phyloP scores from a whole-genome alignment of 106 monocot species.

The Allium sativum region DNA sequence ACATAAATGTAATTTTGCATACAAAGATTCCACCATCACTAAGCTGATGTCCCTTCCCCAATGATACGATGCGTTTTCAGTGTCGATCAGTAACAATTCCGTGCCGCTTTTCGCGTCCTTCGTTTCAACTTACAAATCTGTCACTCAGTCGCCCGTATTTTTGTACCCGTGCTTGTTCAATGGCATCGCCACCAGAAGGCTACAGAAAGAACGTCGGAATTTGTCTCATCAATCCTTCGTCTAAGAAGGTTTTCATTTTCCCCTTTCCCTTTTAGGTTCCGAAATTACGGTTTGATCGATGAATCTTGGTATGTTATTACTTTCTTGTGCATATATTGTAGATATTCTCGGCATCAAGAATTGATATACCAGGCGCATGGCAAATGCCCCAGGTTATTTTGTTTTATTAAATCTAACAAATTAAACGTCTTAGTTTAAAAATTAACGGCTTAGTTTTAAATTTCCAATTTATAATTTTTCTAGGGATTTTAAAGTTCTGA shows the following conservation, averaged over 20 bases:
- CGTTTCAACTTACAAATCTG: conserved; percentile 3
- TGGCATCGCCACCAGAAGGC: conserved; percentile 64
- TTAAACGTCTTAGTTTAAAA: too few species aligned
- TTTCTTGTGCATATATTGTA: conserved; percentile 9
- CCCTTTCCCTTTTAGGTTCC: not conserved
- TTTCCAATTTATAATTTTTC: not conserved
- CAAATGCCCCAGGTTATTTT: conserved; percentile 89
- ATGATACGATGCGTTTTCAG: too few species aligned
- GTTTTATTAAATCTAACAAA: too few species aligned
- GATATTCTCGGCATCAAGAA: conserved; percentile 82
- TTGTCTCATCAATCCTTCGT: conserved; percentile 72
- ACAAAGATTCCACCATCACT: too few species aligned
- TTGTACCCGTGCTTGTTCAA: conserved; percentile 11
- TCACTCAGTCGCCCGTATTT: conserved; percentile 4
- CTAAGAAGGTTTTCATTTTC: not conserved
- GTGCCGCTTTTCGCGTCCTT: conserved; percentile 3
- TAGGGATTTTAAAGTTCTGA: not conserved
- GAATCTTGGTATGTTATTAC: not conserved
- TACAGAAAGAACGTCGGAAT: conserved; percentile 89
- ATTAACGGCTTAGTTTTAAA: too few species aligned
- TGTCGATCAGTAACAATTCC: not conserved
- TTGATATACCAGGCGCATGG: conserved; percentile 75
- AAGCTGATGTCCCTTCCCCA: too few species aligned
- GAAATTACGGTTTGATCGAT: not conserved
- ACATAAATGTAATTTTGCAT: too few species aligned